Evolutionary conservation across 192 early-diverging fungal genomes (phyloP).

Genomic region (Helicostylum pulchrum): DNA sequence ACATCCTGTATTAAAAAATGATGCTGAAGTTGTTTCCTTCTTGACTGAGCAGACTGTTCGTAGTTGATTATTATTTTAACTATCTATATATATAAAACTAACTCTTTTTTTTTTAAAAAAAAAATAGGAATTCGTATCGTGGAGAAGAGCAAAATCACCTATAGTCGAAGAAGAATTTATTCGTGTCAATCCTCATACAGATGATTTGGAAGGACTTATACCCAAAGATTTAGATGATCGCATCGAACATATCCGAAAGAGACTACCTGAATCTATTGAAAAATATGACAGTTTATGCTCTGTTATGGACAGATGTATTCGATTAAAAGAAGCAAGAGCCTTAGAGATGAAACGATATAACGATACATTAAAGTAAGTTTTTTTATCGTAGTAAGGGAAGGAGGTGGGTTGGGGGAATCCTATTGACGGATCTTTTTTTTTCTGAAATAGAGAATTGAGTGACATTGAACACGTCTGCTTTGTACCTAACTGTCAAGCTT

Average conservation of each 20-base stretch:
- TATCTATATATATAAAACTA: too few relatives aligned
- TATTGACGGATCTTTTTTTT: conserved; percentile 45
- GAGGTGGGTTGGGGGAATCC: too few relatives aligned
- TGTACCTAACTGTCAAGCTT: conserved; percentile 52
- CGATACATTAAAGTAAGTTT: conserved; percentile 44
- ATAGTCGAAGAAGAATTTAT: conserved; percentile 54
- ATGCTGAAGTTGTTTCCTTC: conserved; percentile 60
- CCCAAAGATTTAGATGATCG: conserved; percentile 51
- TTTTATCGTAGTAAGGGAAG: neutral
- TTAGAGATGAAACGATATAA: conserved; percentile 52
- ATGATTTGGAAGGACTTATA: conserved; percentile 40
- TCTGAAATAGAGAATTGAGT: conserved; percentile 48
- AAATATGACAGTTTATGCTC: conserved; percentile 54
- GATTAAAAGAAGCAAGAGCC: conserved; percentile 53
- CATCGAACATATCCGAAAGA: conserved; percentile 40
- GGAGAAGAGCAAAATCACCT: conserved; percentile 44
- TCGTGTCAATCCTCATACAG: conserved; percentile 28
- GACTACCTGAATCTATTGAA: conserved; percentile 47
- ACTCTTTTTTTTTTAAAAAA: too few relatives aligned
- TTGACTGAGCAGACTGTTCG: conserved; percentile 60
- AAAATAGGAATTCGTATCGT: conserved; percentile 54
- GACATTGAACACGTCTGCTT: conserved; percentile 56
- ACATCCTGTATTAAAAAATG: conserved; percentile 67
- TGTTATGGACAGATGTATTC: conserved; percentile 54
- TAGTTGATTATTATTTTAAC: too few relatives aligned